Conservation (phyloP, 352 stramenopile species). For the Phytophthora meadii region DNA sequence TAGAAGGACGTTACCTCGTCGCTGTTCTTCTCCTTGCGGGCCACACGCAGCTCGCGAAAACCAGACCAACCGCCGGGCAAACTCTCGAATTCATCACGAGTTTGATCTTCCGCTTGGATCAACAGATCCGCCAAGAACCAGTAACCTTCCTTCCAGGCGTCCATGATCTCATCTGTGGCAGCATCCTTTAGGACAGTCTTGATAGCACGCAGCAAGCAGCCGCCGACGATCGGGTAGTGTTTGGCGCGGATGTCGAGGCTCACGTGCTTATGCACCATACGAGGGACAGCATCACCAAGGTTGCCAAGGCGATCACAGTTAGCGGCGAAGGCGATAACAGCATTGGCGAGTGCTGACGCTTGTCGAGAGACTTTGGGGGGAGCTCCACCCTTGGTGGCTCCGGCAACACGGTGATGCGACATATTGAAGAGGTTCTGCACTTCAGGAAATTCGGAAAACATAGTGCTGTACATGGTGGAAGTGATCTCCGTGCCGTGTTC, state of each 20-base stretch:
- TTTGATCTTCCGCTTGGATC: constrained; percentile 60
- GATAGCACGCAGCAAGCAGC: constrained; percentile 61
- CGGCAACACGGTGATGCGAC: constrained; percentile 61
- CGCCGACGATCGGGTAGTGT: constrained; percentile 73
- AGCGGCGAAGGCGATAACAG: constrained; percentile 68
- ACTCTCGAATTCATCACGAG: constrained; percentile 40
- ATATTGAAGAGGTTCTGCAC: constrained; percentile 80
- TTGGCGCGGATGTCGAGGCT: constrained; percentile 65
- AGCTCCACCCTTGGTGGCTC: constrained; percentile 34
- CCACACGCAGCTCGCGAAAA: constrained; percentile 67
- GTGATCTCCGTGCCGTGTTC: constrained; percentile 69
- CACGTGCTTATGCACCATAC: constrained; percentile 73
- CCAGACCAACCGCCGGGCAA: constrained; percentile 57
- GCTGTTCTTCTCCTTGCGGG: constrained; percentile 55
- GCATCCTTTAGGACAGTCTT: constrained; percentile 59
- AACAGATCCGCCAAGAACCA: constrained; percentile 66
- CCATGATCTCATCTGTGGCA: constrained; percentile 64
- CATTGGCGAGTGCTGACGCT: constrained; percentile 56
- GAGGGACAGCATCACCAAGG: constrained; percentile 56
- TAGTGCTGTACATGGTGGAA: constrained; percentile 68
- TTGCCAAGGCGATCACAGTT: constrained; percentile 67
- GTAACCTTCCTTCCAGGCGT: constrained; percentile 65
- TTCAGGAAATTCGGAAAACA: constrained; percentile 71
- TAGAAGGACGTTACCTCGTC: constrained; percentile 67
- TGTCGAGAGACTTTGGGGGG: constrained; percentile 44